A percentile compares a stretch with the other conserved stretches of the same genome.
Evolutionary conservation across 106 monocot species (phyloP).

Genomic region (Dendrobium officinale): DNA sequence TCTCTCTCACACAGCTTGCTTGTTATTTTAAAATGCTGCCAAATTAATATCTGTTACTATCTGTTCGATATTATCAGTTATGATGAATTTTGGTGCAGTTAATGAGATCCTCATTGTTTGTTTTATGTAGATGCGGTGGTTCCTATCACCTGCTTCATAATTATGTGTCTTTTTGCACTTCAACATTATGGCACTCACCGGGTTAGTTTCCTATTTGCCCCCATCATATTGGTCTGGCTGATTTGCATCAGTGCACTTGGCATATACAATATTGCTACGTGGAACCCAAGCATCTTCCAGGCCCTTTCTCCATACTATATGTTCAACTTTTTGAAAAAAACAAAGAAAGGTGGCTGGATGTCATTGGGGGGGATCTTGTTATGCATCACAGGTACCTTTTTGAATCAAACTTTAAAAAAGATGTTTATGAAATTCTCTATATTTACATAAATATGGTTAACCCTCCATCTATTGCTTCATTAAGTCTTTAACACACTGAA

Average conservation of each 20-base stretch:
- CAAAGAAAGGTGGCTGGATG: constrained; percentile 69
- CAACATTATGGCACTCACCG: constrained; percentile 77
- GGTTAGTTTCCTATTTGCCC: constrained; percentile 61
- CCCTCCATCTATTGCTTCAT: neutral
- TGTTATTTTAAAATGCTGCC: neutral
- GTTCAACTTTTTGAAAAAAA: constrained; percentile 68
- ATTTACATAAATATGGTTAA: neutral
- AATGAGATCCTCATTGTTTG: neutral
- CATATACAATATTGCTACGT: constrained; percentile 57
- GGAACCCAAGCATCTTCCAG: constrained; percentile 59
- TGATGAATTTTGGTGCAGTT: neutral
- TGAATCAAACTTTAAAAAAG: neutral
- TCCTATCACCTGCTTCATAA: constrained; percentile 65
- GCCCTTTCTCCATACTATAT: constrained; percentile 74
- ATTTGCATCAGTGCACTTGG: constrained; percentile 66
- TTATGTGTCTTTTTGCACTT: constrained; percentile 61
- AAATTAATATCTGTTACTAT: neutral
- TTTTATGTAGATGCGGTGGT: constrained; percentile 57
- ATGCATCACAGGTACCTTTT: constrained; percentile 55
- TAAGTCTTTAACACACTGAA: neutral
- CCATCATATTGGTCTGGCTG: constrained; percentile 57
- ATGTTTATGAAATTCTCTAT: neutral
- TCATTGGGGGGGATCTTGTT: constrained; percentile 73
- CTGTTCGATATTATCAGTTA: neutral
- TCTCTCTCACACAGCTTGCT: neutral